Percentiles rank a stretch among this genome's conserved stretches.
phyloP scores from a whole-genome alignment of 1,284 basidiomycete genomes.

The Ustilago lituana region DNA sequence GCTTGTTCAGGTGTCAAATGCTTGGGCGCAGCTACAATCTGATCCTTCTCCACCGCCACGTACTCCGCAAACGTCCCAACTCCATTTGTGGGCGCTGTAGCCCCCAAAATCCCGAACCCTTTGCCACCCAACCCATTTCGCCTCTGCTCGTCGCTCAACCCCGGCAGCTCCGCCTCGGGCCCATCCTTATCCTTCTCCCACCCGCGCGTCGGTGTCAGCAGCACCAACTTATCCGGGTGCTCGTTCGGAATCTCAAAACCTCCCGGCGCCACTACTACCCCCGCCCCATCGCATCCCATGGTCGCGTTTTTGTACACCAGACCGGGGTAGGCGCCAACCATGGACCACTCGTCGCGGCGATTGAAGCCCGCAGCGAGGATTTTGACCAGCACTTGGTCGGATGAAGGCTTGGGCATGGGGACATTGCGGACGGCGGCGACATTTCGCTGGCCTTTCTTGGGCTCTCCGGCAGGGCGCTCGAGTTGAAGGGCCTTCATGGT shows the following conservation, averaged over 20 bases:
- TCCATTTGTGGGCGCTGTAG: slow-evolving; percentile 46
- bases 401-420: slow-evolving; percentile 32
- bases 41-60: slow-evolving; percentile 76
- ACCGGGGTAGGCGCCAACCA: slow-evolving; percentile 76
- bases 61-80: slow-evolving; percentile 81
- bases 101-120: slow-evolving; percentile 63
- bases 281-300: slow-evolving; percentile 78
- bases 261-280: slow-evolving; percentile 21
- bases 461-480: slow-evolving; percentile 35
- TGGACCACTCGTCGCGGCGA: slow-evolving; percentile 80
- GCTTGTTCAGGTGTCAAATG: slow-evolving; percentile 78
- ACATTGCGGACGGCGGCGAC: slow-evolving; percentile 44
- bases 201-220: slow-evolving; percentile 78
- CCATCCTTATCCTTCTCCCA: slow-evolving; percentile 77
- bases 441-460: slow-evolving; percentile 51
- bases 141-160: slow-evolving; percentile 39
- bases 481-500: slow-evolving; percentile 59
- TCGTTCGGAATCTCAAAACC: slow-evolving; percentile 20
- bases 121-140: slow-evolving; percentile 41
- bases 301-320: slow-evolving; percentile 73
- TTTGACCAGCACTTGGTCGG: slow-evolving; percentile 55
- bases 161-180: slow-evolving; percentile 58
- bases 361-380: slow-evolving; percentile 78
- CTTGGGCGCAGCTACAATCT: slow-evolving; percentile 76
- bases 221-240: slow-evolving; percentile 70